Percentiles rank a stretch among this genome's conserved stretches.
phyloP scores from a whole-genome alignment of 768 basidiomycete species.

The Trametes cinnabarina region DNA sequence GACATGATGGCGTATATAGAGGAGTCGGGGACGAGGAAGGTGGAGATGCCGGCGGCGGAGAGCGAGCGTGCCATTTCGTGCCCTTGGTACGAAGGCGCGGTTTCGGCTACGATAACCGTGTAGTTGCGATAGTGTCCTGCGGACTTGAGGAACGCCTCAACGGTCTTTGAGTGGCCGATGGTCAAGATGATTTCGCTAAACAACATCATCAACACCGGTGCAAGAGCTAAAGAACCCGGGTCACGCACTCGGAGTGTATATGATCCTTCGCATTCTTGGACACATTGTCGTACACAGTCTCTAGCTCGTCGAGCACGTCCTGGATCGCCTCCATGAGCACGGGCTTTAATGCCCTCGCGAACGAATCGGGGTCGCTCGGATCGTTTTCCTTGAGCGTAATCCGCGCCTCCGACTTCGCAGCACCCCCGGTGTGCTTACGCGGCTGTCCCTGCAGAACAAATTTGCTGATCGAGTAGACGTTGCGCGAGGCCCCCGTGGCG shows the following conservation, averaged over 20 bases:
- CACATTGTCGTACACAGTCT: slow-evolving; percentile 93
- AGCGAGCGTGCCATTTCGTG: slow-evolving; percentile 81
- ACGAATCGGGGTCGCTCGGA: slow-evolving; percentile 74
- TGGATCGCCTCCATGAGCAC: slow-evolving; percentile 96
- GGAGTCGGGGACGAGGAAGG: slow-evolving; percentile 96
- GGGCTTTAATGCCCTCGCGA: slow-evolving; percentile 79
- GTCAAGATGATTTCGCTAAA: slow-evolving; percentile 90
- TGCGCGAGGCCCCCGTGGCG: slow-evolving; percentile 35
- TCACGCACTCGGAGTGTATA: slow-evolving; percentile 92
- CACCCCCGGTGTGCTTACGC: slow-evolving; percentile 38
- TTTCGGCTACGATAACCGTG: slow-evolving; percentile 95
- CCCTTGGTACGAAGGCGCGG: slow-evolving; percentile 87
- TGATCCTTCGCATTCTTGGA: slow-evolving; percentile 94
- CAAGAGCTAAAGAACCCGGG: not conserved
- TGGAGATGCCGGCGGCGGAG: slow-evolving; percentile 80
- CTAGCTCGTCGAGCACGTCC: slow-evolving; percentile 93
- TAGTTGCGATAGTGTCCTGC: slow-evolving; percentile 90
- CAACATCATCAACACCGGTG: not conserved
- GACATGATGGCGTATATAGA: slow-evolving; percentile 96
- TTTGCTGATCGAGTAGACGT: slow-evolving; percentile 71
- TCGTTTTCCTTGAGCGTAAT: slow-evolving; percentile 66
- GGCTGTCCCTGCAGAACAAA: slow-evolving; percentile 83
- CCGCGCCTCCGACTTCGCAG: slow-evolving; percentile 50
- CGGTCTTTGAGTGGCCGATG: slow-evolving; percentile 90
- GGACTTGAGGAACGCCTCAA: slow-evolving; percentile 89